Base-by-base conservation (phyloP, 345 rosid species). In the Eucalyptus pauciflora region DNA sequence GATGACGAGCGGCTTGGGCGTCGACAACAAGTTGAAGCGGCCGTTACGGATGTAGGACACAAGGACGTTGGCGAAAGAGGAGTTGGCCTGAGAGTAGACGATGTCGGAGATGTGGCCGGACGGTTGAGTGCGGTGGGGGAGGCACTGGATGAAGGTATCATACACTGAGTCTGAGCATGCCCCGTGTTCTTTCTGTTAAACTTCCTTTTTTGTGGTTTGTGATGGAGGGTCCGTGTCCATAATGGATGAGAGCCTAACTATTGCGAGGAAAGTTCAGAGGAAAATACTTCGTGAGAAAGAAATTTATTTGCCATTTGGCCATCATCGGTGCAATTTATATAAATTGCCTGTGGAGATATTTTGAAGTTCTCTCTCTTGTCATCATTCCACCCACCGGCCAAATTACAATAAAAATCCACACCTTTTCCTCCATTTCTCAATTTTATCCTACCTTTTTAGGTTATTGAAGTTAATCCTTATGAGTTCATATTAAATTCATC, bases 1-100 rank as follows among this genome's bases (percentile, higher is more conserved):
- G 52, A 95, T 93, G 86, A 91, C 71, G 16, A 90, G 90, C 3
- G 95, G 96, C 90, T 93, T 93, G 1, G 93, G 92, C 7, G 94
- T 93, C 24, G 94, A 86, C 64, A 94, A 56, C 45, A 92, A 91
- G 87, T 91, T 85, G 91, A 91, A 94, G 50, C 94, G 93, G 50
- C 87, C 93, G 88, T 95, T 95, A 90, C 92, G 90, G 88, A 92
- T 87, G 91, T 91, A 93, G 0, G 93, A 81, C 25, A 87, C 86
- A 12, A 95, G 91, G 69, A 90, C 88, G 37, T 87, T 9, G 9
- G 81, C 16, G 89, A 87, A 90, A 11, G 88, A 85, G 33, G 89
- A 37, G 89, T 88, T 88, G 13, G 50, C 51, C 31, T 24, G 89
- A 7, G 86, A 56, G 86, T 62, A 54, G 43, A 90, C 87, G 12